phyloP scores from a whole-genome alignment of 1,139 yeast genomes.

The Arxiozyma telluris region DNA sequence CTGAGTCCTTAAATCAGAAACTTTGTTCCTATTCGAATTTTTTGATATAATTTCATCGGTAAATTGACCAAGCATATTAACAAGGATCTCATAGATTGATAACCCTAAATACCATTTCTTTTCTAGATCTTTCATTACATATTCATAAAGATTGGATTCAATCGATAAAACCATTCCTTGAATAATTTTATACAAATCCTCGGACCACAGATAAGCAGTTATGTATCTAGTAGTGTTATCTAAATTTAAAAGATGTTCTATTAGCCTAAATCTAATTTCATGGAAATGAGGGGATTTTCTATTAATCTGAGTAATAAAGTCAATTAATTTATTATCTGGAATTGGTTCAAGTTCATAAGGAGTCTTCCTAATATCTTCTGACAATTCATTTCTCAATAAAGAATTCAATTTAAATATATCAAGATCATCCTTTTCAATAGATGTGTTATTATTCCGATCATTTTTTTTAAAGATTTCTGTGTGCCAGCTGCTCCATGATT shows the following conservation, averaged over 20 bases:
- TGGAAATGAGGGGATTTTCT: constrained; percentile 35
- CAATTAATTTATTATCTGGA: constrained; percentile 26
- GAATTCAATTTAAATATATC: constrained; percentile 23
- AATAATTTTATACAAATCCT: constrained; percentile 24
- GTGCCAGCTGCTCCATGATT: constrained; percentile 37
- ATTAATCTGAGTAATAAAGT: constrained; percentile 33
- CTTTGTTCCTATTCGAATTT: constrained; percentile 22
- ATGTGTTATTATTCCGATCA: constrained; percentile 9
- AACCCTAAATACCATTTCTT: constrained; percentile 20
- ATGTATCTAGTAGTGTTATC: constrained; percentile 25
- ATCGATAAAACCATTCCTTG: constrained; percentile 31
- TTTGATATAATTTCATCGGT: constrained; percentile 21
- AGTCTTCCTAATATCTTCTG: constrained; percentile 16
- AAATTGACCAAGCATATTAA: constrained; percentile 35
- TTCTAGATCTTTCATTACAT: constrained; percentile 9
- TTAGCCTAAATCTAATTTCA: constrained; percentile 39
- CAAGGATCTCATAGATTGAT: constrained; percentile 48
- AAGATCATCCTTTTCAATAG: constrained; percentile 9
- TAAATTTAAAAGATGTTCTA: constrained; percentile 35
- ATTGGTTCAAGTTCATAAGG: constrained; percentile 11
- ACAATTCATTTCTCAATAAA: constrained; percentile 23
- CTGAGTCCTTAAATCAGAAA: constrained; percentile 24
- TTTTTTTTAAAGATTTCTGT: constrained; percentile 31
- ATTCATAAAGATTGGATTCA: constrained; percentile 24
- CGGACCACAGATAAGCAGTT: constrained; percentile 28